Base-by-base conservation (phyloP, 106 monocot species). In the Dendrobium catenatum region DNA sequence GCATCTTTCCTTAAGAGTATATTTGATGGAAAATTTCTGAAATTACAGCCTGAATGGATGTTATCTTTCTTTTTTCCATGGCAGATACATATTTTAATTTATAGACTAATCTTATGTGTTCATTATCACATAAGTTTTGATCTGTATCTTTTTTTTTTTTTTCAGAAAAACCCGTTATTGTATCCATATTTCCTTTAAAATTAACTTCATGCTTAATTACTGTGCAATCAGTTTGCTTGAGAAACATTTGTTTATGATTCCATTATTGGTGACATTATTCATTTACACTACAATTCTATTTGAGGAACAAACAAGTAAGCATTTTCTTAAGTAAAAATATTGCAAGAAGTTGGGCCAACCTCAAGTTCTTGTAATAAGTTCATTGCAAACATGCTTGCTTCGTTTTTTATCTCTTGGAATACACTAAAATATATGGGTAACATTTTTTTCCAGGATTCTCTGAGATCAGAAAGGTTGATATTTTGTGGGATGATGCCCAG, bases 401-500 rank as follows among this genome's bases (percentile, higher is more conserved):
- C n/a, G 44, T 74, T 74, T 20, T 9, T 22, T 74, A 42, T 74
- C n/a, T 6, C 74, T 74, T 44, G 17, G 43, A 42, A 20, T 44
- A 74, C 44, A 74, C n/a, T 44, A 74, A 29, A n/a, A 24, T 76
- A 16, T 61, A 31, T 49, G 9, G 1, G 15, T 66, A 19, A 40
- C 79, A 67, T 43, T 22, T 79, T 79, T 42, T 64, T 85, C 80
- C 88, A 99, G 98, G 98, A 64, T 91, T 93, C 76, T 58, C 78
- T 77, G 92, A 89, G 84, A 84, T 88, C 49, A 84, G 88, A 22
- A 84, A 86, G 70, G 93, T 99, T n/a, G 88, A 95, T 55, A 93
- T 99, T 78, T 55, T 89, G 48, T 98, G 95, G 85, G 84, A 89
- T 77, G 72, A 89, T 81, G 43, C 79, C 19, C 80, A 79, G 10